Conservation (phyloP, 2,329 filamentous ascomycete genomes). For the Periglandula ipomoeae region DNA sequence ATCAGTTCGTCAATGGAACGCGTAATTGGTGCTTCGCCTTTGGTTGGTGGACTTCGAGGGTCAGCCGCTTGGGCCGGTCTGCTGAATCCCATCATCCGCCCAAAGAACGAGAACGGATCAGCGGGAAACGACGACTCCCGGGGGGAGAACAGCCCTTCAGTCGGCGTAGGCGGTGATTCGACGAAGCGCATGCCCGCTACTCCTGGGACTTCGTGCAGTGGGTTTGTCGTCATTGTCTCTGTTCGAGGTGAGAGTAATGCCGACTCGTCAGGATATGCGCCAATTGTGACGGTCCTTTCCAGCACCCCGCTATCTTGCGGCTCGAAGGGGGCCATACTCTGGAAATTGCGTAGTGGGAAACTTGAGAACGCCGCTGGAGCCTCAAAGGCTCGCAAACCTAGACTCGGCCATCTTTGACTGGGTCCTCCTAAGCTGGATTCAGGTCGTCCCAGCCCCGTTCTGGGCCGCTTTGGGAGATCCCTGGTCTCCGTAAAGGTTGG, state of each 20-base stretch:
- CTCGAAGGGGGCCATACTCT: conserved; percentile 3
- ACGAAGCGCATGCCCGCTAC: conserved; percentile 42
- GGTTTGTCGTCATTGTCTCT: conserved; percentile 63
- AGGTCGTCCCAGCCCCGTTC: conserved; percentile 20
- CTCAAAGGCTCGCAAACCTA: conserved; percentile 21
- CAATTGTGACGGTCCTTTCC: conserved; percentile 27
- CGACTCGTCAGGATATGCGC: conserved; percentile 34
- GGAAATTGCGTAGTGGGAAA: conserved; percentile 7
- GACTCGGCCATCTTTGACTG: conserved; percentile 22
- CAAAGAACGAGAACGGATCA: conserved; percentile 43
- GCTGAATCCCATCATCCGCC: conserved; percentile 34
- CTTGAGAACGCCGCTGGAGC: conserved; percentile 8
- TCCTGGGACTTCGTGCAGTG: conserved; percentile 41
- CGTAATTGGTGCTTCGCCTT: conserved; percentile 65
- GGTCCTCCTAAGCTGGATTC: conserved; percentile 7
- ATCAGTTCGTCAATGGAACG: conserved; percentile 71
- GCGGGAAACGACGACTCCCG: conserved; percentile 42
- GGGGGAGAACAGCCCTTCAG: conserved; percentile 45
- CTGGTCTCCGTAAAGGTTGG: conserved; percentile 7
- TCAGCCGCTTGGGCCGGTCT: conserved; percentile 47
- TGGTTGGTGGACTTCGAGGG: conserved; percentile 66
- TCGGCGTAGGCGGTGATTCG: conserved; percentile 42
- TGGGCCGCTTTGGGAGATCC: conserved; percentile 22
- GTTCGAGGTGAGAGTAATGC: conserved; percentile 62
- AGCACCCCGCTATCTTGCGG: conserved; percentile 13